phyloP scores from a whole-genome alignment of 2,329 filamentous ascomycete species.

The Epichloe sp. region DNA sequence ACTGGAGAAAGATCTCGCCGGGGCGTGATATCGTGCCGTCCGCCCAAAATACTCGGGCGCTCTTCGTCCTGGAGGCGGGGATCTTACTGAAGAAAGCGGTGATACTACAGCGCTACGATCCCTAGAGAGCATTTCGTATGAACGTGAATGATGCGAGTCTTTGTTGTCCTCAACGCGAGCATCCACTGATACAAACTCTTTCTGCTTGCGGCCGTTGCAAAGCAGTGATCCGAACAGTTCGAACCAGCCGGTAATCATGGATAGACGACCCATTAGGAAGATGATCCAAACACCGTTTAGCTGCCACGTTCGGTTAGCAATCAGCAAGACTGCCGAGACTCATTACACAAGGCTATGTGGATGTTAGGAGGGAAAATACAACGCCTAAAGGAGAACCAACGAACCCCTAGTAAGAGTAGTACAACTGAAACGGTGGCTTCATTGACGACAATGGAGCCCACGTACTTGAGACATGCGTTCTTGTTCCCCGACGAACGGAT shows the following conservation, averaged over 20 bases:
- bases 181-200: conserved; percentile 84
- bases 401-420: conserved; percentile 64
- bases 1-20: conserved; percentile 42
- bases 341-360: not conserved
- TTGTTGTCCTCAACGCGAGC: conserved; percentile 50
- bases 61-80: conserved; percentile 24
- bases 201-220: conserved; percentile 36
- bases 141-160: conserved; percentile 37
- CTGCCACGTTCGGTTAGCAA: conserved; percentile 26
- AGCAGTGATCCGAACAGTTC: conserved; percentile 42
- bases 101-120: conserved; percentile 42
- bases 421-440: conserved; percentile 70
- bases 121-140: conserved; percentile 69
- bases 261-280: conserved; percentile 65
- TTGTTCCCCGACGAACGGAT: conserved; percentile 40
- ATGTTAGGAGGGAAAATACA: not conserved
- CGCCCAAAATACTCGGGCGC: conserved; percentile 44
- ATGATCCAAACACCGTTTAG: conserved; percentile 78
- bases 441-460: conserved; percentile 52
- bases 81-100: conserved; percentile 29
- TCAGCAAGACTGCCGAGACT: conserved; percentile 3
- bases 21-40: conserved; percentile 40
- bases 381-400: not conserved
- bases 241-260: conserved; percentile 77
- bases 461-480: conserved; percentile 48